phyloP scores from a whole-genome alignment of 495 filamentous ascomycete species.

The Zalerion maritima region DNA sequence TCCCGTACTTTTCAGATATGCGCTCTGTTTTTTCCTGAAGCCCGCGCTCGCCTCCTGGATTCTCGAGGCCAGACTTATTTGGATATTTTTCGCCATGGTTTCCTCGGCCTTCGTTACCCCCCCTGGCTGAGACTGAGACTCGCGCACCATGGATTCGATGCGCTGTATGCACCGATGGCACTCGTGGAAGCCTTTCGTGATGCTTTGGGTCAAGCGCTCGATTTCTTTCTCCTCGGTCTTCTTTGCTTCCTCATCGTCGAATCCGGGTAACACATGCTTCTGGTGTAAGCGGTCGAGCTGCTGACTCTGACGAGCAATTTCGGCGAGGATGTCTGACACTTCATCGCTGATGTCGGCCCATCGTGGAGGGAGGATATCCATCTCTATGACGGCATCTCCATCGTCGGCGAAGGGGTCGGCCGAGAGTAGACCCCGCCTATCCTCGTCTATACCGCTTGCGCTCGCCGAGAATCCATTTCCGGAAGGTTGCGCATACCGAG shows the following conservation, averaged over 20 bases:
- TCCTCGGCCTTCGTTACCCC: slow-evolving; percentile 68
- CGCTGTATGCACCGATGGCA: slow-evolving; percentile 79
- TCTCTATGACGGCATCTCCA: slow-evolving; percentile 92
- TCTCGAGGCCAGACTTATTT: slow-evolving; percentile 70
- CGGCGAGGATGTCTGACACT: slow-evolving; percentile 66
- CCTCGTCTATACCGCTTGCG: slow-evolving; percentile 30
- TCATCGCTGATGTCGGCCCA: slow-evolving; percentile 95
- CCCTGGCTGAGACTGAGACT: slow-evolving; percentile 51
- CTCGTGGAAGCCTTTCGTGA: slow-evolving; percentile 75
- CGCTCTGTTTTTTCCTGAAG: slow-evolving; percentile 94
- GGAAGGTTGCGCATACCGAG: slow-evolving; percentile 45
- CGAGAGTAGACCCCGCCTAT: slow-evolving; percentile 79
- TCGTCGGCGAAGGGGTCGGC: slow-evolving; percentile 62
- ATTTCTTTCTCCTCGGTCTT: slow-evolving; percentile 73
- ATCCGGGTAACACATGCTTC: slow-evolving; percentile 92
- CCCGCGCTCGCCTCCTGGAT: slow-evolving; percentile 86
- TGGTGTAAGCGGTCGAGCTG: slow-evolving; percentile 85
- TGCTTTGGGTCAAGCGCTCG: slow-evolving; percentile 75
- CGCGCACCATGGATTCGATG: slow-evolving; percentile 71
- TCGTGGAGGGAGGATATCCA: slow-evolving; percentile 88
- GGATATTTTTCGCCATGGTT: slow-evolving; percentile 91
- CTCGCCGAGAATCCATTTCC: slow-evolving; percentile 67
- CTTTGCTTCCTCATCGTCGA: slow-evolving; percentile 85
- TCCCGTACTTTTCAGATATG: slow-evolving; percentile 86
- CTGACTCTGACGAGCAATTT: slow-evolving; percentile 67